Conservation (phyloP, 352 stramenopile species). For the Phytophthora ramorum region DNA sequence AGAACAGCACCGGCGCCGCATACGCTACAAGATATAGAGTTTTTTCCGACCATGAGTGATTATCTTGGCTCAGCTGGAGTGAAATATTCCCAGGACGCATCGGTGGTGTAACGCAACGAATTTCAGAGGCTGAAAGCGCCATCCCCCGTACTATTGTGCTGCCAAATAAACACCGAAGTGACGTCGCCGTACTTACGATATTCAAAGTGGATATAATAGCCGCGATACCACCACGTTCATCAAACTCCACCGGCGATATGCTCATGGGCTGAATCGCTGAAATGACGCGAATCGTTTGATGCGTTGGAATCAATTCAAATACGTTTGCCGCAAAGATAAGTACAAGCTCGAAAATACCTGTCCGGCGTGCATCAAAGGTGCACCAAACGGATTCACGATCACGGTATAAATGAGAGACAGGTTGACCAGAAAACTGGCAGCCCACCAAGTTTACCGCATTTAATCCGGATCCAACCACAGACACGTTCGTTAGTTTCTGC, state of each 20-base stretch:
- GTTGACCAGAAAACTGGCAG: conserved; percentile 42
- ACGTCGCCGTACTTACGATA: conserved; percentile 22
- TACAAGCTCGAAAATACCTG: conserved; percentile 32
- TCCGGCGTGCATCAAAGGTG: conserved; percentile 40
- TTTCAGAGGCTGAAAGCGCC: conserved; percentile 28
- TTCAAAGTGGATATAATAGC: conserved; percentile 43
- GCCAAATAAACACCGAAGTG: conserved; percentile 51
- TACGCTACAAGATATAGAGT: conserved; percentile 40
- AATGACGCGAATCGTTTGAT: conserved; percentile 43
- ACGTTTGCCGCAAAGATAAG: conserved; percentile 22
- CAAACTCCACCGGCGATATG: conserved; percentile 40
- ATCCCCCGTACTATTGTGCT: conserved; percentile 29
- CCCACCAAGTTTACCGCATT: conserved; percentile 21
- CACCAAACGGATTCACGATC: conserved; percentile 26
- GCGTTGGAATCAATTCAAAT: conserved; percentile 22
- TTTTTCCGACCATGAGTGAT: conserved; percentile 43
- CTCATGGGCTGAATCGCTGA: conserved; percentile 25
- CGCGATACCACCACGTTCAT: conserved; percentile 52
- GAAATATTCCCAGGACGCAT: conserved; percentile 26
- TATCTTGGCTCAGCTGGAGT: conserved; percentile 46
- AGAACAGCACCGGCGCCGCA: conserved; percentile 41
- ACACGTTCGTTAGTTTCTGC: conserved; percentile 21
- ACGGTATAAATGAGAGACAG: conserved; percentile 15
- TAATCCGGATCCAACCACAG: conserved; percentile 38
- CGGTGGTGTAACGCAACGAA: conserved; percentile 42